Percentiles rank a stretch among this genome's conserved stretches.
Conservation (phyloP, 2,329 filamentous ascomycete species). For the Calycina marina region DNA sequence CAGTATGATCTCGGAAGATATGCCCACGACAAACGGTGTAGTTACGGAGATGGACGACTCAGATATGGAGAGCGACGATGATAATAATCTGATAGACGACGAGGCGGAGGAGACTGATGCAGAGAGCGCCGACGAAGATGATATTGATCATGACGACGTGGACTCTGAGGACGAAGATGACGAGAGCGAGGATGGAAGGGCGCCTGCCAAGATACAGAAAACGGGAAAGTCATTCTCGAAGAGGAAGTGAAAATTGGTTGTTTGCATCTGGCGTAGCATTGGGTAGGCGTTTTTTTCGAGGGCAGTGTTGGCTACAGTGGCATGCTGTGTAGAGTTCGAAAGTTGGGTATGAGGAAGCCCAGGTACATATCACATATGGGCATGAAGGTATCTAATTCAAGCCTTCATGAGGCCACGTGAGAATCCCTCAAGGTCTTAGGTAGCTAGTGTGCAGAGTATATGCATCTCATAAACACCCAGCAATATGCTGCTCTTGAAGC, state of each 20-base stretch:
- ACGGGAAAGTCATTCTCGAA: constrained; percentile 14
- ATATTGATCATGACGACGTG: constrained; percentile 29
- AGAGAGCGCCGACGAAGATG: constrained; percentile 27
- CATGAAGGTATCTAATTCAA: too few species aligned
- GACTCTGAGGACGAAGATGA: constrained; percentile 28
- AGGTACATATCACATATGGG: too few species aligned
- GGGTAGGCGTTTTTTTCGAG: constrained; percentile 15
- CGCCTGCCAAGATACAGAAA: constrained; percentile 17
- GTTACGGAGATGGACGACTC: constrained; percentile 33
- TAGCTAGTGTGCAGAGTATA: too few species aligned
- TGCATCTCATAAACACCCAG: too few species aligned
- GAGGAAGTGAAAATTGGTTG: constrained; percentile 12
- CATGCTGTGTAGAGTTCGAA: constrained; percentile 4
- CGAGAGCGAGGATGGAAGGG: constrained; percentile 27
- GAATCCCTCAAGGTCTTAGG: too few species aligned
- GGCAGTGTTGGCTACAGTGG: constrained; percentile 4
- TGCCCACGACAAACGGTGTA: constrained; percentile 28
- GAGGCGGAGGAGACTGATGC: constrained; percentile 32
- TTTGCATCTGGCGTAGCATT: constrained; percentile 19
- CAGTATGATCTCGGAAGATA: constrained; percentile 23
- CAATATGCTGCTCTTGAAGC: too few species aligned
- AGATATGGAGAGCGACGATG: constrained; percentile 27
- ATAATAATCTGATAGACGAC: constrained; percentile 32
- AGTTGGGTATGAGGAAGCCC: neutral
- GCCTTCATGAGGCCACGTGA: too few species aligned